Evolutionary conservation across 1,284 basidiomycete genomes (phyloP), one percentile per base, ranked within the genome.

Genomic region (Bondarzewia mesenterica): DNA sequence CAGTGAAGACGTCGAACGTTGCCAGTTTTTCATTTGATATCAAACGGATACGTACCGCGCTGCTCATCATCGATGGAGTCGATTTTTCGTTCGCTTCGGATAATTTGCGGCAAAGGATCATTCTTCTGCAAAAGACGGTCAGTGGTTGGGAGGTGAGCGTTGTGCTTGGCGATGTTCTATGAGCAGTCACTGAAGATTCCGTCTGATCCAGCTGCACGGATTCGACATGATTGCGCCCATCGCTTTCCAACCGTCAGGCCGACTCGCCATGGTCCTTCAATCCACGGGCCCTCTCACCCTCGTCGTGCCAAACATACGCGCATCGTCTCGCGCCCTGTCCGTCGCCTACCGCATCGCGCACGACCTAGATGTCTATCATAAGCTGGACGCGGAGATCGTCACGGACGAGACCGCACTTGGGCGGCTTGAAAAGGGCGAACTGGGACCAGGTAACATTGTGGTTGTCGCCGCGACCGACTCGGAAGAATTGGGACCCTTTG

Each of bases 261-360:
- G 85, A 1, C 68, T 88, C 29, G 80, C 85, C 50, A 70, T 66
- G 4, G 74, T 92, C 43, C 71, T 92, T 7, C 70, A 72, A 1
- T 75, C 78, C 1, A 42, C 58, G 0, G 74, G 64, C 0, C 74
- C 80, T 0, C 57, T 90, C 38, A 66, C 64, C 2, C 63, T 92
- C 32, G 71, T 90, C 47, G 62, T 82, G 21, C 70, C 78, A 0
- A 62, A 67, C n/a, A 25, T 35, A 26, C 51, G 58, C 5, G 42
- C 49, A 4, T 50, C 60, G 3, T 49, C 57, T 5, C 62, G 66
- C 6, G 67, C 59, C 1, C 52, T 71, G 1, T 74, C 72, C 2
- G 58, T 80, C 5, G 89, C 86, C 1, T 60, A 72, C 5, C 72
- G 88, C 3, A 67, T 92, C 42, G 78, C 82, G 2, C 79, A 89